Evolutionary conservation across 768 basidiomycete genomes (phyloP).

Genomic region (Boletus bicolor): DNA sequence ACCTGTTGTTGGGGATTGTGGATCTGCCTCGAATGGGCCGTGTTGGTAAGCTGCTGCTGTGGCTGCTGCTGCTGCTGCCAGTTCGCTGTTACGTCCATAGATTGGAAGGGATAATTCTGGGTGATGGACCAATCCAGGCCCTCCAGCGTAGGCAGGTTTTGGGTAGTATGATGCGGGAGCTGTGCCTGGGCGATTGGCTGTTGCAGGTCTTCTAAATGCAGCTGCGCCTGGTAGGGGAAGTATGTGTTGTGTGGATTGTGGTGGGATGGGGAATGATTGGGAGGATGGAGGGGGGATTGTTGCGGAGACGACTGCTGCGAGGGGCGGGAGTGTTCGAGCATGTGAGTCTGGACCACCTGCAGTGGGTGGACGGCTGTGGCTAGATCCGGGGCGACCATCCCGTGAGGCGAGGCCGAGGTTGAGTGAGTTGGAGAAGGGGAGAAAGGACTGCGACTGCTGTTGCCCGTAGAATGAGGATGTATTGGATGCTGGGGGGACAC

Average conservation of each 20-base stretch:
- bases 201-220: slow-evolving; percentile 54
- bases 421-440: slow-evolving; percentile 50
- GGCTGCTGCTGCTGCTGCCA: slow-evolving; percentile 34
- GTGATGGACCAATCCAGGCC: slow-evolving; percentile 52
- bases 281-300: slow-evolving; percentile 50
- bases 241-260: slow-evolving; percentile 46
- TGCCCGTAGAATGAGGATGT: slow-evolving; percentile 38
- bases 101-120: slow-evolving; percentile 41
- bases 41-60: slow-evolving; percentile 30
- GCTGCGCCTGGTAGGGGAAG: slow-evolving; percentile 57
- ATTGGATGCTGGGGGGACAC: slow-evolving; percentile 50
- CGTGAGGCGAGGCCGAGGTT: slow-evolving; percentile 41
- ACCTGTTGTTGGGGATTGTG: slow-evolving; percentile 27
- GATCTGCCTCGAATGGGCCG: slow-evolving; percentile 31
- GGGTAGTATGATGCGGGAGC: slow-evolving; percentile 64
- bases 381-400: slow-evolving; percentile 45
- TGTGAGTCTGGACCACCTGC: slow-evolving; percentile 43
- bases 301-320: slow-evolving; percentile 75
- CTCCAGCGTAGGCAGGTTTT: slow-evolving; percentile 46
- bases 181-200: slow-evolving; percentile 65
- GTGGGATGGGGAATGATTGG: slow-evolving; percentile 37
- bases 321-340: slow-evolving; percentile 62
- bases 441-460: slow-evolving; percentile 67
- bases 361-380: slow-evolving; percentile 52
- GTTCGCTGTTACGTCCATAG: slow-evolving; percentile 38